Base-by-base conservation (phyloP, 1,139 yeast species). In the Debaryomyces sp. region DNA sequence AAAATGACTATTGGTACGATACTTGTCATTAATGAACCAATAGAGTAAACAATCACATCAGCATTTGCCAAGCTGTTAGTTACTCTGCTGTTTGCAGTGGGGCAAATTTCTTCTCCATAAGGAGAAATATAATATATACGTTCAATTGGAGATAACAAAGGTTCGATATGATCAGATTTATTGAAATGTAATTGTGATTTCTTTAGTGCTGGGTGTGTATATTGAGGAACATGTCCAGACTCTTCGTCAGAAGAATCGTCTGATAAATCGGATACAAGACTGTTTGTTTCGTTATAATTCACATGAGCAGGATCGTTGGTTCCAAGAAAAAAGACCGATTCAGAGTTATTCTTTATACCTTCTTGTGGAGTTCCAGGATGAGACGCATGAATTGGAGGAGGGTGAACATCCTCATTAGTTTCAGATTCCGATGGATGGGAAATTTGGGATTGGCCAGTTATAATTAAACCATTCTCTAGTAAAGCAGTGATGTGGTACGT, bases 381-480 rank as follows among this genome's bases (percentile, higher is more conserved):
- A 1, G 79, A 71, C 35, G 55, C 64, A 37, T 61, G 58, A 12
- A 73, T 71, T 1, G 76, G 75, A n/a, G 51, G 48, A 4, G 48
- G 50, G 27, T 49, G 50, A 36, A 58, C 58, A 30, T 63, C 66
- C 8, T 52, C 50, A 6, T 40, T 13, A 15, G 53, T 47, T 22
- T 52, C 56, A 0, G 54, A 30, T 10, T 60, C 62, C 8, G 78
- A 71, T 2, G 97, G 97, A 66, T 92, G 98, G 0, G 97, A 90
- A 7, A 92, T 92, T 60, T 91, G 96, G 3, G 95, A 87, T 64
- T 92, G 98, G n/a, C 98, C 98, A 0, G 95, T 87, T 33, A 92
- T 87, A 2, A 87, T 73, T 6, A 80, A 72, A 1, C 95, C 96
- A 64, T 89, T 81, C 35, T 74, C 72, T 37, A 92, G 71, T 34